Evolutionary conservation across 2,329 filamentous ascomycete species (phyloP).

Genomic region (Aspergillus quadrilineatus): DNA sequence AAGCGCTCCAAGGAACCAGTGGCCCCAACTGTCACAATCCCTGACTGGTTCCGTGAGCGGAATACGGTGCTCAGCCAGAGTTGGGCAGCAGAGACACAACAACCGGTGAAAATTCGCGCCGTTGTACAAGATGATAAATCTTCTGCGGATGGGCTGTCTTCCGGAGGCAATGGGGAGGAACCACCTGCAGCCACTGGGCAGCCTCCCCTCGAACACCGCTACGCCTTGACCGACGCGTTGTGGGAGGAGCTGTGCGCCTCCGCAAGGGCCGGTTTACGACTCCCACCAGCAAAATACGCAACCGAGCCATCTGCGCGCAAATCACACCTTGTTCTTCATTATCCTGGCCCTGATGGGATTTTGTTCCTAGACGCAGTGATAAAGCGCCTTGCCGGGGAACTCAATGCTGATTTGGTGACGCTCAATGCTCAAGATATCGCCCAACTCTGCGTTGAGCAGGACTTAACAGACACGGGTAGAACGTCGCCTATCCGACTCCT

Average conservation of each 20-base stretch:
- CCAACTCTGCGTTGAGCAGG: conserved; percentile 45
- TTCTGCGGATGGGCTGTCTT: conserved; percentile 13
- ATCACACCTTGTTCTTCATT: conserved; percentile 60
- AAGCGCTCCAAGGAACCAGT: conserved; percentile 24
- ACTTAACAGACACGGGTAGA: conserved; percentile 34
- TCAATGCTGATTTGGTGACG: conserved; percentile 47
- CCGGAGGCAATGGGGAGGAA: conserved; percentile 28
- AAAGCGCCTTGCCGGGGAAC: conserved; percentile 59
- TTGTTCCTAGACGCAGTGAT: conserved; percentile 61
- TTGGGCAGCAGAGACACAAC: conserved; percentile 14
- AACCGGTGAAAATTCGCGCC: conserved; percentile 30
- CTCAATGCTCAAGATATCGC: conserved; percentile 49
- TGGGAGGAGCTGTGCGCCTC: conserved; percentile 53
- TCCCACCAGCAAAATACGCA: conserved; percentile 40
- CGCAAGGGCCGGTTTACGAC: conserved; percentile 51
- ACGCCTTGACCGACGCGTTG: conserved; percentile 41
- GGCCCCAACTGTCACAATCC: conserved; percentile 28
- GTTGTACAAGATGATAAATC: conserved; percentile 21
- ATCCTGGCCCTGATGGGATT: conserved; percentile 57
- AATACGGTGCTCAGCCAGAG: conserved; percentile 32
- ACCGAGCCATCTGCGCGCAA: conserved; percentile 52
- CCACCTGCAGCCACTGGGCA: conserved; percentile 22
- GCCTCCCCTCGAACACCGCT: conserved; percentile 28
- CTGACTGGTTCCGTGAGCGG: conserved; percentile 39
- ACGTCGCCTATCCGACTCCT: conserved; percentile 44